phyloP scores from a whole-genome alignment of 495 filamentous ascomycete species.

The Penicillium tannophilum region DNA sequence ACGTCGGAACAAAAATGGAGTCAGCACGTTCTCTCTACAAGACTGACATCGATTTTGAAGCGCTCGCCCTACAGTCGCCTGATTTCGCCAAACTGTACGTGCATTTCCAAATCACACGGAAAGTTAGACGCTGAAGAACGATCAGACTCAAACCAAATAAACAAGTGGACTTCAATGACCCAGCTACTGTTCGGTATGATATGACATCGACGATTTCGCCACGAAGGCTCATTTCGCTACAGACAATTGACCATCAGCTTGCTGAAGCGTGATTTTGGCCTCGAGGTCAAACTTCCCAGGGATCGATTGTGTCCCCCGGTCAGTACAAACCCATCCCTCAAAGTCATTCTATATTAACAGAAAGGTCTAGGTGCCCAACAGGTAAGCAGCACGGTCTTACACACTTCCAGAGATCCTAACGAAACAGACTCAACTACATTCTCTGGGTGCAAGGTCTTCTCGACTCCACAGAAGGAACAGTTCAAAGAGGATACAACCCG shows the following conservation, averaged over 20 bases:
- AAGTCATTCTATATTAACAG: slow-evolving; percentile 1
- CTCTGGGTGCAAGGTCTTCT: slow-evolving; percentile 86
- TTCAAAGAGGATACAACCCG: slow-evolving; percentile 57
- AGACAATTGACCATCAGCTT: slow-evolving; percentile 82
- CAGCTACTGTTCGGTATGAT: slow-evolving; percentile 66
- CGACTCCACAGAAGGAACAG: slow-evolving; percentile 64
- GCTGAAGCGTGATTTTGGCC: slow-evolving; percentile 71
- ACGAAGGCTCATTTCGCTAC: slow-evolving; percentile 6
- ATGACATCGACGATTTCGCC: not conserved
- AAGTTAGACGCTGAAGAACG: slow-evolving; percentile 11
- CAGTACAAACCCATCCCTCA: slow-evolving; percentile 20
- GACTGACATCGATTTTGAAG: slow-evolving; percentile 62
- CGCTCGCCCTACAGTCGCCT: slow-evolving; percentile 56
- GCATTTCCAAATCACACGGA: not conserved
- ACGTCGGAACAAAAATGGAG: slow-evolving; percentile 29
- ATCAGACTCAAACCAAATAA: slow-evolving; percentile 59
- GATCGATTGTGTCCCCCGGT: slow-evolving; percentile 92
- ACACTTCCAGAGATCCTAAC: slow-evolving; percentile 5
- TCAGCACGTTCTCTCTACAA: slow-evolving; percentile 54
- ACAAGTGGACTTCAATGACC: slow-evolving; percentile 81
- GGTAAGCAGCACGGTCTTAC: slow-evolving; percentile 31
- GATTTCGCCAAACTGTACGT: slow-evolving; percentile 60
- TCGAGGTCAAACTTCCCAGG: slow-evolving; percentile 68
- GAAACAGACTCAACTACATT: slow-evolving; percentile 75
- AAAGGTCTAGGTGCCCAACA: slow-evolving; percentile 63